Base-by-base conservation (phyloP, 1,284 basidiomycete genomes). In the Malassezia sp. region DNA sequence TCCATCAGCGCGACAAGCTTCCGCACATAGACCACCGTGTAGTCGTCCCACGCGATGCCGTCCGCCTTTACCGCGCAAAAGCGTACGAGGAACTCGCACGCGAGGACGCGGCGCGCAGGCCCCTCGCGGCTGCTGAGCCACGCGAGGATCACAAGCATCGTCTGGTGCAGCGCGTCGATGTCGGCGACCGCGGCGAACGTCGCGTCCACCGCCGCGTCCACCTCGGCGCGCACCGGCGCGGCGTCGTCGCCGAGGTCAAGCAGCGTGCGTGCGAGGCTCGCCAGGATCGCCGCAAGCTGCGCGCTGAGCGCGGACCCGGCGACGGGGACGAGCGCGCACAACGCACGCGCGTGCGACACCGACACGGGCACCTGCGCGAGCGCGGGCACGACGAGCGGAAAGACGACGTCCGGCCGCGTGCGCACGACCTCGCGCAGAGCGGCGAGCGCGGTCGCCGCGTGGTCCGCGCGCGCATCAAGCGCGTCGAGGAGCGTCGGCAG, bases 311-410 rank as follows among this genome's bases (percentile, higher is more conserved):
- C 86, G 37, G 78, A 77, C 7, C 91, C 91, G 29, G 93, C 91
- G 6, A 96, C 91, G 4, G 84, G 84, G 14, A 96, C 88, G 31
- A 97, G 77, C 0, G 87, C 83, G 2, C 82, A 83, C 10, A 97
- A 74, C 3, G 91, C 91, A 15, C 83, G 80, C n/a, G 86, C 87
- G 67, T 97, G 96, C 80, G 95, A 95, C 3, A 84, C 80, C 2
- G 86, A 83, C 78, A 97, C 90, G 0, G 91, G 91, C 28, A 79
- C 79, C 5, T 82, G 80, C 29, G 85, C 89, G 53, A 97, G 77
- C 5, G 89, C 90, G 0, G 91, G 93, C 40, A 97, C 86, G 43
- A 97, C 75, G n/a, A 93, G 85, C 0, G 93, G 93, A 84, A 97
- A 96, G 39, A 99, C 90, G 11, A 85, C 89, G 35, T 68, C 63